A percentile compares a stretch with the other conserved stretches of the same genome.
These are phyloP conservation scores for Linderina pennispora DNA, from an alignment of 192 early-diverging fungal species.

Conservation along the genomic window DNA sequence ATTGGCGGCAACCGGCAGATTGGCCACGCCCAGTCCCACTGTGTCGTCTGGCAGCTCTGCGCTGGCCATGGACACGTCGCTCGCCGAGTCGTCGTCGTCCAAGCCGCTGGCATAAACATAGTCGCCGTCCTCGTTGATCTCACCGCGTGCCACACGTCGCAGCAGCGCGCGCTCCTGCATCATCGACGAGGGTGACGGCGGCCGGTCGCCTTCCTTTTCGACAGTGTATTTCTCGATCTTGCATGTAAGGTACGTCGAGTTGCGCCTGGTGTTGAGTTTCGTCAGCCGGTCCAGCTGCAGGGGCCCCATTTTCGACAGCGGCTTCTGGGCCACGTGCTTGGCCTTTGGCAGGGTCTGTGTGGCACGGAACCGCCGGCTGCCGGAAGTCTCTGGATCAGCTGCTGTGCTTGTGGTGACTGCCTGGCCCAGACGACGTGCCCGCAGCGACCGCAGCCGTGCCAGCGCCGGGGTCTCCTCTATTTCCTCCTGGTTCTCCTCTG, in stretches of 20 bases:
- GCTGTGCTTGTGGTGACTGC: no score
- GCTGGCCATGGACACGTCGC: no score
- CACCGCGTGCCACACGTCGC: no score
- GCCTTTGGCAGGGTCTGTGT: conserved; percentile 28
- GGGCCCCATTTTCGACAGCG: conserved; percentile 25
- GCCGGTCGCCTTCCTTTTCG: conserved; percentile 14
- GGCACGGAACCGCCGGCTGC: conserved; percentile 14
- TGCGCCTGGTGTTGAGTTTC: conserved; percentile 42
- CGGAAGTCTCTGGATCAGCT: background rate
- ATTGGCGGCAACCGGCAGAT: no score
- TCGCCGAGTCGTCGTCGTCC: no score
- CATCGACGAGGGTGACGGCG: conserved; percentile 30
- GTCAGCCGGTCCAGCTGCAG: conserved; percentile 44
- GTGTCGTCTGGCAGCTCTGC: no score
- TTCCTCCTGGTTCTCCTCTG: background rate
- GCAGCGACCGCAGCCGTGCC: conserved; percentile 23
- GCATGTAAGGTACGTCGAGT: conserved; percentile 40
- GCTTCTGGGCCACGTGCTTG: background rate
- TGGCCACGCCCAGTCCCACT: no score
- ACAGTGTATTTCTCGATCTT: conserved; percentile 20
- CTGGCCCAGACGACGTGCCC: conserved; percentile 18
- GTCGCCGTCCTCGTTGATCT: no score
- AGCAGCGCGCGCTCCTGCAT: conserved; percentile 31
- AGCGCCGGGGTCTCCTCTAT: conserved; percentile 2
- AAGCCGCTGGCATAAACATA: no score